Evolutionary conservation across 768 basidiomycete species (phyloP), one percentile per base, ranked within the genome.

Genomic region (Paxillus rubicundulus): DNA sequence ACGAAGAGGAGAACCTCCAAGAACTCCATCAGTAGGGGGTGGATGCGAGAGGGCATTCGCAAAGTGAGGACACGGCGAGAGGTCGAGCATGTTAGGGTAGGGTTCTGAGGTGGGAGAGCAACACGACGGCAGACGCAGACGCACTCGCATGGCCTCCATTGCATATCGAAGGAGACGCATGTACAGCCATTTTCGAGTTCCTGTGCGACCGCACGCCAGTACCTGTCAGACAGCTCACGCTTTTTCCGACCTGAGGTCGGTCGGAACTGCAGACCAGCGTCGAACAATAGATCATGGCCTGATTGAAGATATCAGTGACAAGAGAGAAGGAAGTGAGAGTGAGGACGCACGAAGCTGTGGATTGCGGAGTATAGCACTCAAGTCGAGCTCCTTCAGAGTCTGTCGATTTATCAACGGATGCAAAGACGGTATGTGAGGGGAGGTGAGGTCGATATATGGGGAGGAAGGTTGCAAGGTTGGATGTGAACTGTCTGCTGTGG

Each of bases 231-330:
- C 34, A 82, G 74, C 45, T 85, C 82, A 45, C 82, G 67, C 67
- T 92, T 92, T 52, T 85, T 82, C 37, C 85, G 82, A 56, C 82
- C 82, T n/a, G 80, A 78, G 1, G 85, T 85, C 10, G 89, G 88
- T 39, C 87, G 81, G 69, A 92, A 92, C 67, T 92, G 89, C 13
- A 92, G 74, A 14, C 85, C 85, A 16, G 89, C 79, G 57, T 96
- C 93, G 58, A 95, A 94, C 59, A 95, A 81, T 54, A 95, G 78
- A 70, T 95, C 92, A 61, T 96, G 92, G 32, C 89, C 89, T 92
- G 61, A 24, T 40, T 48, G 50, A 52, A 38, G 48, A 49, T 12
- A 47, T 37, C 50, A 46, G 46, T 56, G 38, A 53, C 6, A 27
- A 17, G n/a, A 20, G 6, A 33, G 30, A 1, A 6, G 9, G 40